Evolutionary conservation across 345 rosid species (phyloP), one percentile per base, ranked within the genome.

Genomic region (Eucalyptus victrix): DNA sequence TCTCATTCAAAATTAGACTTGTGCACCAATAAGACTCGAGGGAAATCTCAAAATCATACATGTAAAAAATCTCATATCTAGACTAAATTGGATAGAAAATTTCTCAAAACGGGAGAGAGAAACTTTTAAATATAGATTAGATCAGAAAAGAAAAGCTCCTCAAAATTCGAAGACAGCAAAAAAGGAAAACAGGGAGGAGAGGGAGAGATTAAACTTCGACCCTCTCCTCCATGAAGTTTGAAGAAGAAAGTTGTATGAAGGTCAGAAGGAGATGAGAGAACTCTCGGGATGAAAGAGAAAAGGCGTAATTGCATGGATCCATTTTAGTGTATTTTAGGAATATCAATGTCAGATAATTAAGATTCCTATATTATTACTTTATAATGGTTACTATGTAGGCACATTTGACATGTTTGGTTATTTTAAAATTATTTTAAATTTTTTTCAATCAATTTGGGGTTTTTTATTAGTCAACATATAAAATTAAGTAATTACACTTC

Each of bases 31-130:
- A 24, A 56, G 28, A 56, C 30, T 24, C 28, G 12, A 56, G 28
- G 30, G 28, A 56, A 56, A 56, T 23, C 30, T 9, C 6, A 0
- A 56, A 56, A 56, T 56, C 30, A 24, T 56, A 23, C 28, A 56
- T 1, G 62, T 2, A 56, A 23, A 56, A 56, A 56, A 56, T 24
- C 62, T 56, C 62, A 56, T 9, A 56, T 56, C 6, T 56, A 56
- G 3, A 56, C 30, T 56, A 56, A 24, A 23, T 56, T 56, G 62
- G 28, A 56, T 23, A 24, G 62, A 56, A 56, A 56, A 23, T 24
- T 24, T 56, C 30, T 24, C 0, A 1, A 56, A 56, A 23, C 0
- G 1, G 28, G 62, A 9, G 28, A 23, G 30, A 56, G 13, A 4
- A 56, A 4, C 0, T 56, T 23, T 24, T 56, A 56, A 56, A 23